A percentile compares a stretch with the other conserved stretches of the same genome.
Evolutionary conservation across 306 rosid genomes (phyloP).

Genomic region (Quercus rubra): DNA sequence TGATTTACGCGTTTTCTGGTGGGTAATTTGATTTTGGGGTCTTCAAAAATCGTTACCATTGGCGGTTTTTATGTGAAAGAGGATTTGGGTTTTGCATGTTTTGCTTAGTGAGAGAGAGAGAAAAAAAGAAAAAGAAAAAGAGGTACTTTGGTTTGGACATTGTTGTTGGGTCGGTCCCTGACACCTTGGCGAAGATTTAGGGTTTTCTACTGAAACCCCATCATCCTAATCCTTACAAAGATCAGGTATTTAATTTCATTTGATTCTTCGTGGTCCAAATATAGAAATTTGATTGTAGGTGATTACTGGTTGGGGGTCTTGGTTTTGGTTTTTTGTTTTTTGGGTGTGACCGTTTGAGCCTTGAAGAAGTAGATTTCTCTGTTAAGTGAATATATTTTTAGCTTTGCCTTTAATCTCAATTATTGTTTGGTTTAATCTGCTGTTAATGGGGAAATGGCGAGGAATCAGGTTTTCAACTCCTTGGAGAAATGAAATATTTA

Average conservation of each 20-base stretch:
- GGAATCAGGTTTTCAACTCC: conserved; percentile 30
- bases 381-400: background rate
- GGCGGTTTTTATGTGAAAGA: background rate
- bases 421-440: background rate
- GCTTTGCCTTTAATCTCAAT: conserved; percentile 15
- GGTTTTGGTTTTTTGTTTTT: background rate
- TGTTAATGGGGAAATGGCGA: conserved; percentile 11
- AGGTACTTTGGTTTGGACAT: conserved; percentile 13
- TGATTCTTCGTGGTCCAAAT: conserved; percentile 8
- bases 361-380: conserved; percentile 11
- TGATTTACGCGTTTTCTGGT: conserved; percentile 30
- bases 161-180: background rate
- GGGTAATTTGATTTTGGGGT: conserved; percentile 26
- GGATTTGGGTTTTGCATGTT: conserved; percentile 33
- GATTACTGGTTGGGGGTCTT: background rate
- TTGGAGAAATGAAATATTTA: conserved; percentile 39
- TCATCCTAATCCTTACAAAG: background rate
- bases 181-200: conserved; percentile 7
- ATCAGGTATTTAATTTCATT: conserved; percentile 55
- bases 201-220: conserved; percentile 12
- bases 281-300: conserved; percentile 1
- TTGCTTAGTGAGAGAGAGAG: conserved; percentile 1
- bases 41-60: conserved; percentile 7
- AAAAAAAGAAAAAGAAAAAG: too few relatives aligned
- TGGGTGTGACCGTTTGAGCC: conserved; percentile 24